Percentiles rank a stretch among this genome's conserved stretches.
These are phyloP conservation scores for Perilla frutescens DNA, from an alignment of 257 asterid species.

Conservation along the genomic window DNA sequence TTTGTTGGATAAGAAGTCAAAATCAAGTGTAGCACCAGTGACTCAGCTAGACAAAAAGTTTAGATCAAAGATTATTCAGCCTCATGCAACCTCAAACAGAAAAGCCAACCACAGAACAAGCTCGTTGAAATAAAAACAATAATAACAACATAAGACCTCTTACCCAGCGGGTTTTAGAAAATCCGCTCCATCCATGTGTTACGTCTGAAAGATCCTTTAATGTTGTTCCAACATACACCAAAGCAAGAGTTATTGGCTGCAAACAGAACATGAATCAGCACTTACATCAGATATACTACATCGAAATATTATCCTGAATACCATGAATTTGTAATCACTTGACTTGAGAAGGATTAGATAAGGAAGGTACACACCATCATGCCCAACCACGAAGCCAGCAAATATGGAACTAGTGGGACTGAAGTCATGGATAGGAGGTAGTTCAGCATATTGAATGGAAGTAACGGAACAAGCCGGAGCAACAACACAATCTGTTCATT, in stretches of 20 bases:
- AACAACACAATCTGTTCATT: constrained; percentile 75
- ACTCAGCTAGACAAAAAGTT: too few species aligned
- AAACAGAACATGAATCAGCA: constrained; percentile 21
- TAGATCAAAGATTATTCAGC: neutral
- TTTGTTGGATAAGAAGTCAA: neutral
- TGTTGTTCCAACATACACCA: constrained; percentile 92
- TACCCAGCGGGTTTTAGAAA: constrained; percentile 86
- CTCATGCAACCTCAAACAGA: neutral
- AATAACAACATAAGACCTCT: constrained; percentile 21
- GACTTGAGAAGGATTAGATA: neutral
- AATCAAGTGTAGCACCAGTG: too few species aligned
- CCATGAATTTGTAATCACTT: neutral
- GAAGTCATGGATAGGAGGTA: constrained; percentile 90
- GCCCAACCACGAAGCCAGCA: constrained; percentile 94
- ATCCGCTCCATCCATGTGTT: constrained; percentile 82
- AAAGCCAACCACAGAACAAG: neutral
- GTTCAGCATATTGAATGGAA: constrained; percentile 89
- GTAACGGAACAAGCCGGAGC: constrained; percentile 86
- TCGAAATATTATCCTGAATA: neutral
- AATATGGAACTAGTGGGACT: constrained; percentile 63
- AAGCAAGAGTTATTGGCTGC: constrained; percentile 88
- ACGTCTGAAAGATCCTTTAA: constrained; percentile 92
- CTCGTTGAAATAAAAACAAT: neutral
- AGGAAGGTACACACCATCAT: constrained; percentile 65
- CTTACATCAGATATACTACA: constrained; percentile 13